A percentile compares a stretch with the other conserved stretches of the same genome.
Conservation (phyloP, 129 eudicot genomes). For the Pseudognaphalium luteoalbum region DNA sequence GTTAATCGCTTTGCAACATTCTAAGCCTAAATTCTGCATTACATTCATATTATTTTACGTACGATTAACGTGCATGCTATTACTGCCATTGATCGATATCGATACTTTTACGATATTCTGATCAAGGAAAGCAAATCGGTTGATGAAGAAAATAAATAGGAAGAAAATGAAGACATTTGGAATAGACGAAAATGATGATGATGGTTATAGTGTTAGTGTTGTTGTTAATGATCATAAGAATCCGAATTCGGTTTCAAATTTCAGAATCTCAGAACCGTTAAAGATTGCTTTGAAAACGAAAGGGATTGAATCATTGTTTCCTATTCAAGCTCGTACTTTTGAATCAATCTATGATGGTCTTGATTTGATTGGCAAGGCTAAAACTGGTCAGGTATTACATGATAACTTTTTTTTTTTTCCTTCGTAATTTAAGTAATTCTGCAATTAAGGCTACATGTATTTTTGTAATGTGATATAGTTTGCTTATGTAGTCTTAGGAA, state of each 20-base stretch:
- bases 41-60: neutral
- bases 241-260: conserved; percentile 69
- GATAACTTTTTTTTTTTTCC: neutral
- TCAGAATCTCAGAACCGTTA: conserved; percentile 71
- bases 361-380: conserved; percentile 94
- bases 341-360: conserved; percentile 60
- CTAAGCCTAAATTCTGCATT: neutral
- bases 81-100: neutral
- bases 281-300: conserved; percentile 60
- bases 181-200: conserved; percentile 35
- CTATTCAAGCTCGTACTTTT: conserved; percentile 93
- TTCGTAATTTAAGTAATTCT: neutral
- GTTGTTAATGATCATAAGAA: neutral
- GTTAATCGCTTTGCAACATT: neutral
- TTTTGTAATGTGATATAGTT: neutral
- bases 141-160: neutral
- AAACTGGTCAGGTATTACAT: conserved; percentile 82
- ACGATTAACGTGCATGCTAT: neutral
- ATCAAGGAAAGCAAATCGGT: neutral
- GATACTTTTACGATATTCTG: too few relatives aligned
- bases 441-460: neutral
- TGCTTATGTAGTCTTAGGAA: neutral
- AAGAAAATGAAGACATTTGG: conserved; percentile 47
- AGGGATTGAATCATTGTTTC: conserved; percentile 83
- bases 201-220: neutral